Conservation (phyloP, 1,284 basidiomycete genomes). For the Boletus sp. region DNA sequence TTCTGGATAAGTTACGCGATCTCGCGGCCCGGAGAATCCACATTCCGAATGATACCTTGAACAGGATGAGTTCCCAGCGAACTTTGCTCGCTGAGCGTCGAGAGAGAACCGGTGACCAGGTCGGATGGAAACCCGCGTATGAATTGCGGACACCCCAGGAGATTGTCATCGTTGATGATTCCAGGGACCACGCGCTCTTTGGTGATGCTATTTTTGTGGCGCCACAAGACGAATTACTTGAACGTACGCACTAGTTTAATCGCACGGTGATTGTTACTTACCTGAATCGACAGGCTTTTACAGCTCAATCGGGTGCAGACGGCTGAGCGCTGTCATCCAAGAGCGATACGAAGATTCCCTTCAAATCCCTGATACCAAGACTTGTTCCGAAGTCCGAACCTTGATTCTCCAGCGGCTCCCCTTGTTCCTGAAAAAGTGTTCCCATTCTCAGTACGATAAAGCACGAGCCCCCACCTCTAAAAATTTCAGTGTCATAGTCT, state of each 20-base stretch:
- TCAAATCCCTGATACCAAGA: conserved; percentile 46
- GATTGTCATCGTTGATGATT: conserved; percentile 76
- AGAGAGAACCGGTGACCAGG: conserved; percentile 47
- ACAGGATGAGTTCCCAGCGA: conserved; percentile 64
- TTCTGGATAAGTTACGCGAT: conserved; percentile 3
- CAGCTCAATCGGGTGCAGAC: conserved; percentile 51
- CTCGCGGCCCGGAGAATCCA: not conserved
- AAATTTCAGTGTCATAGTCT: conserved; percentile 1
- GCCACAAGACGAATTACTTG: conserved; percentile 49
- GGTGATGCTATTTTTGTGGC: conserved; percentile 73
- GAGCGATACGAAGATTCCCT: conserved; percentile 65
- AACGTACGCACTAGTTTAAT: conserved; percentile 43
- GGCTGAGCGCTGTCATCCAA: conserved; percentile 68
- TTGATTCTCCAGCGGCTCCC: conserved; percentile 88
- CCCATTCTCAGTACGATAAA: not conserved
- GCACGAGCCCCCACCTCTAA: not conserved
- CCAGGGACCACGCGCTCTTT: conserved; percentile 70
- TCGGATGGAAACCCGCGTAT: conserved; percentile 56
- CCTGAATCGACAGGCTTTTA: not conserved
- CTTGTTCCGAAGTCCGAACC: conserved; percentile 46
- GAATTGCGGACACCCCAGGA: conserved; percentile 55
- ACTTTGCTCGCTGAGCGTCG: conserved; percentile 67
- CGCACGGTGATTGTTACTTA: not conserved
- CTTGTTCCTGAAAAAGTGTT: conserved; percentile 54
- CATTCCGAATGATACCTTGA: conserved; percentile 12